A percentile compares a stretch with the other conserved stretches of the same genome.
Evolutionary conservation across 192 early-diverging fungal species (phyloP).

Genomic region (Backusella psychrophila): DNA sequence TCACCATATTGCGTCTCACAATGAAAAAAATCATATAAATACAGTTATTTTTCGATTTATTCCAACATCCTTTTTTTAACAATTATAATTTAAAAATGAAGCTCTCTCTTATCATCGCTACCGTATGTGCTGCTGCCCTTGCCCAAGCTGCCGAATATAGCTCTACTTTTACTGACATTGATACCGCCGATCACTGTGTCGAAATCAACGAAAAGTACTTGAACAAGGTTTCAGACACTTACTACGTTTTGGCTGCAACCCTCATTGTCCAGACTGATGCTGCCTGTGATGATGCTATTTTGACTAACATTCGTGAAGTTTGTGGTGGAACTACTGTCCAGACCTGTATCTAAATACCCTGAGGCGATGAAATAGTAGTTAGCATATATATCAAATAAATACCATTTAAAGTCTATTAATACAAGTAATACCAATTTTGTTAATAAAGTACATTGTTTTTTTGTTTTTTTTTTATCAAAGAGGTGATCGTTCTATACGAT

Average conservation of each 20-base stretch:
- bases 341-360: neutral
- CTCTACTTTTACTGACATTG: neutral
- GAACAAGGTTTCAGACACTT: neutral
- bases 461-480: neutral
- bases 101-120: neutral
- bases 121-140: neutral
- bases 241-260: neutral
- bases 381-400: conserved; percentile 1
- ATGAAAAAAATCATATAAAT: neutral
- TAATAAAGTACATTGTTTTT: neutral
- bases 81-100: neutral
- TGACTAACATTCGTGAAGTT: neutral
- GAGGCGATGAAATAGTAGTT: neutral
- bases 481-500: neutral
- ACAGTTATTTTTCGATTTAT: neutral
- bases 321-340: neutral
- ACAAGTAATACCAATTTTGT: neutral
- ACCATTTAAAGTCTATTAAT: neutral
- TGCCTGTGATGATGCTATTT: neutral
- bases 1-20: neutral
- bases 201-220: neutral
- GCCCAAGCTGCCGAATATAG: neutral
- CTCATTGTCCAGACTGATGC: neutral
- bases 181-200: neutral
- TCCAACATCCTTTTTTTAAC: neutral